These are phyloP conservation scores for Trichoderma sp. DNA, from an alignment of 2,329 filamentous ascomycete species.

Conservation along the genomic window DNA sequence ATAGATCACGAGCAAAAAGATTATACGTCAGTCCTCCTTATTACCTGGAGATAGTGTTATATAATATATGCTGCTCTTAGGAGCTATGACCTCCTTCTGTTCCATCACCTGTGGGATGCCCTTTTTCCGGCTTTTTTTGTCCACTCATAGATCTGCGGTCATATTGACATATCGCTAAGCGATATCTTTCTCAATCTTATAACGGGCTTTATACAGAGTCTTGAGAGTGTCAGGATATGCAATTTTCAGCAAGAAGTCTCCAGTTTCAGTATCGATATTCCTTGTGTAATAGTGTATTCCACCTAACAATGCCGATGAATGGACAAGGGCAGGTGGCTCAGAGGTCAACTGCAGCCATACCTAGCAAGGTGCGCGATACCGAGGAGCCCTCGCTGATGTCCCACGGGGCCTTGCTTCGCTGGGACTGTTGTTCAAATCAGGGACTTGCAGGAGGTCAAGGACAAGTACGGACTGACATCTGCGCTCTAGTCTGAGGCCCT, in stretches of 20 bases:
- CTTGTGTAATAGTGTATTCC: slow-evolving; percentile 24
- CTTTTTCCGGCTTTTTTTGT: slow-evolving; percentile 38
- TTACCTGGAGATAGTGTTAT: too few species aligned
- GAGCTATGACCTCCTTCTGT: slow-evolving; percentile 35
- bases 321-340: not conserved
- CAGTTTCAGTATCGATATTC: slow-evolving; percentile 45
- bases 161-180: slow-evolving; percentile 37
- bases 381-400: slow-evolving; percentile 13
- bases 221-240: slow-evolving; percentile 39
- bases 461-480: too few species aligned
- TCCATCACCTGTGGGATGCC: slow-evolving; percentile 33
- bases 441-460: not conserved
- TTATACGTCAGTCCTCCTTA: too few species aligned
- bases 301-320: not conserved
- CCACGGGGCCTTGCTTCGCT: slow-evolving; percentile 13
- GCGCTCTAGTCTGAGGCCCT: too few species aligned
- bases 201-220: slow-evolving; percentile 10
- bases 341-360: slow-evolving; percentile 17
- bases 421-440: not conserved
- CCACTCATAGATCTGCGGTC: slow-evolving; percentile 36
- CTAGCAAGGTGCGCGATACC: not conserved
- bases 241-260: slow-evolving; percentile 40
- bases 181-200: slow-evolving; percentile 29
- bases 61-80: too few species aligned
- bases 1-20: too few species aligned